Evolutionary conservation across 2,329 filamentous ascomycete genomes (phyloP), one percentile per base, ranked within the genome.

Genomic region (Penicillium sp.): DNA sequence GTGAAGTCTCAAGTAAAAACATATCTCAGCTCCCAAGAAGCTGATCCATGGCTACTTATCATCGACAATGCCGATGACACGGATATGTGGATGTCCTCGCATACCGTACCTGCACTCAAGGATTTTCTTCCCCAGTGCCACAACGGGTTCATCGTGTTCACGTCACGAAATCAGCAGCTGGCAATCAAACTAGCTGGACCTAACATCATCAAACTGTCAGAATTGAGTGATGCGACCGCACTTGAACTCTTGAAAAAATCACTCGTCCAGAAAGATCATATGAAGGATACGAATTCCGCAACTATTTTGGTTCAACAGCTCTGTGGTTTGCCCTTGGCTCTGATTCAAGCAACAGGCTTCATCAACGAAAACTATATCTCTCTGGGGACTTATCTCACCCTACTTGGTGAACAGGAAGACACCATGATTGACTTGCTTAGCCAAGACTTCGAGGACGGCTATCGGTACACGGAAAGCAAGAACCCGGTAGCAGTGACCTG

Each of bases 41-140:
- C 21, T 11, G 54, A 55, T 2, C 53, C 49, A 35, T 70, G 67
- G 67, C 59, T 70, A 31, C 56, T 68, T 11, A 57, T 70, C 27
- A 60, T 67, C n/a, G 65, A 69, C 29, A 68, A 68, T 47, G 66
- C 66, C 4, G 66, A 70, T 60, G 61, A 66, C 49, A 52, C 46
- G 3, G 56, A 63, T 16, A 56, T 68, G 54, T 61, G 62, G 62
- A 49, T 39, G 21, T 52, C 21, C 1, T 56, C 26, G 43, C 19
- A n/a, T 35, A 46, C 54, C 44, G 7, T 33, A 0, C 9, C 46
- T 19, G 22, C 55, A 29, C 51, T 64, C 4, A 56, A 54, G 27
- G 33, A 59, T 33, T 56, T 57, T 14, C 43, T 66, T 16, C 65
- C 65, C 37, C 31, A 43, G 1, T 66, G 42, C 19, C 37, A 62